These are phyloP conservation scores for Wickerhamiella allomyrinae DNA, from an alignment of 805 yeast species.

Conservation along the genomic window DNA sequence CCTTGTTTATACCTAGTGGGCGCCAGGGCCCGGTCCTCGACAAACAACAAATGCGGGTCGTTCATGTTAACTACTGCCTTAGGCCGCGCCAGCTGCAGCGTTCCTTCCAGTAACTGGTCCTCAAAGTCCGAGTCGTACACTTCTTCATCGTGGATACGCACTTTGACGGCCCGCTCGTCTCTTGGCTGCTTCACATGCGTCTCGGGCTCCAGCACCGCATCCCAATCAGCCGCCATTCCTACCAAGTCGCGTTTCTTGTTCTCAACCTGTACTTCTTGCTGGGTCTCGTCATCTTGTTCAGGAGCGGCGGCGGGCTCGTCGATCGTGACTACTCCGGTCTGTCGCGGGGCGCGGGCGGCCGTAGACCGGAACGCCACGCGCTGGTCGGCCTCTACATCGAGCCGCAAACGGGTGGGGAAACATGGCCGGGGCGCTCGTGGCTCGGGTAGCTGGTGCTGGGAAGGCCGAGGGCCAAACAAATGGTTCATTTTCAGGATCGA, in stretches of 20 bases:
- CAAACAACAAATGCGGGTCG: constrained; percentile 66
- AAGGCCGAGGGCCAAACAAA: constrained; percentile 50
- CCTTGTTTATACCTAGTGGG: constrained; percentile 44
- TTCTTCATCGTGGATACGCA: constrained; percentile 20
- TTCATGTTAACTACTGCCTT: constrained; percentile 56
- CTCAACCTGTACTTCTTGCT: not conserved
- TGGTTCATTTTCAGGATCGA: constrained; percentile 49
- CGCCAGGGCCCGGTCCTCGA: constrained; percentile 29
- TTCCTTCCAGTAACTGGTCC: constrained; percentile 64
- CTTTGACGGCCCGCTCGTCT: not conserved
- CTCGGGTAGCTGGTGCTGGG: constrained; percentile 36
- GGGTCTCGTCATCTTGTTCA: not conserved
- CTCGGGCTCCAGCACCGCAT: constrained; percentile 35
- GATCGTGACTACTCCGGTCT: not conserved
- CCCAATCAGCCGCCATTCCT: constrained; percentile 21
- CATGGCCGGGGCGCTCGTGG: constrained; percentile 28
- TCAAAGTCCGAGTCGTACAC: constrained; percentile 31
- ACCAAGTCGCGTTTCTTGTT: not conserved
- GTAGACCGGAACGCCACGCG: constrained; percentile 35
- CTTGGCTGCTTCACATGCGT: not conserved
- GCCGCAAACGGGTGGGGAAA: constrained; percentile 39
- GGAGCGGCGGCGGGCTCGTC: not conserved
- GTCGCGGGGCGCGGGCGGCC: not conserved
- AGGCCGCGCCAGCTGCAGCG: constrained; percentile 19
- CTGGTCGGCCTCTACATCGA: constrained; percentile 54